Evolutionary conservation across 2,329 filamentous ascomycete species (phyloP), one percentile per base, ranked within the genome.

Genomic region (Calonectria leucothoes): DNA sequence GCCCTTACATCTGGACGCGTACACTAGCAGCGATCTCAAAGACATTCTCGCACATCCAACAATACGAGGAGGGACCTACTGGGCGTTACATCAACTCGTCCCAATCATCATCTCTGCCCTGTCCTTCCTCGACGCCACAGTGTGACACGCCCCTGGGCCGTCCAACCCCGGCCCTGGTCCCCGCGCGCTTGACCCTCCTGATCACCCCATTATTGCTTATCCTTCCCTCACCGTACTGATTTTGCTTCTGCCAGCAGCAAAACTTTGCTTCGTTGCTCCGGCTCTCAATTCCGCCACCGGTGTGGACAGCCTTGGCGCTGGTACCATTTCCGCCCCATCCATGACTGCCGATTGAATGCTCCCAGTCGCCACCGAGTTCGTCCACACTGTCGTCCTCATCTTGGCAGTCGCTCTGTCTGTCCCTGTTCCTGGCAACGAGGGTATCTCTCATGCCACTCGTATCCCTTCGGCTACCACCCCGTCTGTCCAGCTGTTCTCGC

Each of bases 311-410:
- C 37, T 57, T 69, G 31, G 59, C 33, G 45, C 70, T 64, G 29
- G 70, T 37, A 14, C n/a, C 39, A 49, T 68, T 69, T 57, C 70
- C 57, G 55, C 52, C 37, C 35, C 45, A 29, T 42, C 65, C 48
- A 52, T 65, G 64, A 72, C 57, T 68, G 65, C 70, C 70, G 57
- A 59, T 37, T 23, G 23, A 31, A 49, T 57, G 48, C 49, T 72
- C 57, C 66, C 49, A 59, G 15, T 65, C 57, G 39, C 69, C 65
- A 65, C 73, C 65, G 64, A 80, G 78, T 71, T 80, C 78, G 65
- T 80, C 78, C 61, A 64, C 75, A 25, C 78, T 80, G 15, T 77
- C 75, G 35, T 71, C 67, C 48, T 70, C 39, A 67, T 52, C 63
- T 61, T 55, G 27, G 77, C 72, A 33, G 57, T 61, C 68, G 75